These are phyloP conservation scores for Mycena sp. DNA, from an alignment of 1,284 basidiomycete genomes.

Conservation along the genomic window DNA sequence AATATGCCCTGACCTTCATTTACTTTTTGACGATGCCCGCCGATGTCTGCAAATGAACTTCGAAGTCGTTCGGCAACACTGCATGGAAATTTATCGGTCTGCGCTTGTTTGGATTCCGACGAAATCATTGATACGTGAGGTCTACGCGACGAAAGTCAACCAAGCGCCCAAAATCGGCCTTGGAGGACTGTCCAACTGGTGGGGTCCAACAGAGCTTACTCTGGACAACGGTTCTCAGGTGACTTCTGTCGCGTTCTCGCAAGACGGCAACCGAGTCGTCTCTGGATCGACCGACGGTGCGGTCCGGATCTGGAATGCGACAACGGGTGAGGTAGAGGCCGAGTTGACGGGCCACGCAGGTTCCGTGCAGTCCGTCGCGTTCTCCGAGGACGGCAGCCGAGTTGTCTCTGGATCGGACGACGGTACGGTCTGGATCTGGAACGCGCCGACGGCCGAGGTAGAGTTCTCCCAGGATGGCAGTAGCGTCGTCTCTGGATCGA, in stretches of 20 bases:
- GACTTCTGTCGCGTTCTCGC: no score
- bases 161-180: background rate
- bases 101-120: slow-evolving; percentile 30
- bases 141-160: slow-evolving; percentile 16
- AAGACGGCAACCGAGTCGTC: no score
- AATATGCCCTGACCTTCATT: slow-evolving; percentile 2
- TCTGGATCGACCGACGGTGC: no score
- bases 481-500: no score
- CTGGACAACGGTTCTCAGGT: no score
- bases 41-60: slow-evolving; percentile 28
- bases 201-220: background rate
- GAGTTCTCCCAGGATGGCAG: no score
- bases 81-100: no score
- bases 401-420: no score
- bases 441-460: no score
- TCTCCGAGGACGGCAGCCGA: no score
- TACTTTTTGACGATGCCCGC: slow-evolving; percentile 22
- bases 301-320: background rate
- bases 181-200: background rate
- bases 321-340: background rate
- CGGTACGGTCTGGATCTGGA: no score
- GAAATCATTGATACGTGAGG: slow-evolving; percentile 19
- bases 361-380: background rate
- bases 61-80: slow-evolving; percentile 18
- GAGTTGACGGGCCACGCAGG: slow-evolving; percentile 1